Conservation (phyloP, 169 alveolate genomes). For the Plasmodium knowlesi region DNA sequence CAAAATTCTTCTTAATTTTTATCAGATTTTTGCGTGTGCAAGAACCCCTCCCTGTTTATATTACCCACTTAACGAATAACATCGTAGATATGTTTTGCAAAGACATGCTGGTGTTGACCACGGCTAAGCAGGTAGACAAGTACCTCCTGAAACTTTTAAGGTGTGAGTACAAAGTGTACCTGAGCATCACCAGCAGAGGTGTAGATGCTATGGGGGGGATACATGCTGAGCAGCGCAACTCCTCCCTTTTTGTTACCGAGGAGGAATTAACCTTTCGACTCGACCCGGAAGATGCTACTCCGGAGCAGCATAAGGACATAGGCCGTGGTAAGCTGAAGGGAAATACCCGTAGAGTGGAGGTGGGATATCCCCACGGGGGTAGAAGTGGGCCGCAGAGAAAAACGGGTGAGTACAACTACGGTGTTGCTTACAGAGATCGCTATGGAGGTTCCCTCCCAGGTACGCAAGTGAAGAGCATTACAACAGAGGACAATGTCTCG, state of each 20-base stretch:
- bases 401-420: neutral
- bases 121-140: slow-evolving; percentile 17
- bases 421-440: neutral
- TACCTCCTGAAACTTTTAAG: slow-evolving; percentile 8
- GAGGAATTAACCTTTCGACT: neutral
- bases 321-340: neutral
- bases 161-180: slow-evolving; percentile 21
- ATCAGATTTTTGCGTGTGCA: slow-evolving; percentile 24
- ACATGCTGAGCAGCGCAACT: neutral
- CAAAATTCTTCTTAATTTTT: slow-evolving; percentile 25
- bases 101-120: neutral
- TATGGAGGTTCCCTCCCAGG: neutral
- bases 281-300: neutral
- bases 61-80: neutral
- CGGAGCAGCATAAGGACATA: neutral
- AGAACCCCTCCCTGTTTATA: slow-evolving; percentile 48
- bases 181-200: neutral
- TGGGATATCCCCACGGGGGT: too few relatives aligned
- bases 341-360: neutral
- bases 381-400: neutral
- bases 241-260: neutral
- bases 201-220: neutral
- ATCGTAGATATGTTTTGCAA: neutral
- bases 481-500: neutral
- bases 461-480: neutral